phyloP scores from a whole-genome alignment of 106 monocot genomes.

The Alisma plantagoaquatica region DNA sequence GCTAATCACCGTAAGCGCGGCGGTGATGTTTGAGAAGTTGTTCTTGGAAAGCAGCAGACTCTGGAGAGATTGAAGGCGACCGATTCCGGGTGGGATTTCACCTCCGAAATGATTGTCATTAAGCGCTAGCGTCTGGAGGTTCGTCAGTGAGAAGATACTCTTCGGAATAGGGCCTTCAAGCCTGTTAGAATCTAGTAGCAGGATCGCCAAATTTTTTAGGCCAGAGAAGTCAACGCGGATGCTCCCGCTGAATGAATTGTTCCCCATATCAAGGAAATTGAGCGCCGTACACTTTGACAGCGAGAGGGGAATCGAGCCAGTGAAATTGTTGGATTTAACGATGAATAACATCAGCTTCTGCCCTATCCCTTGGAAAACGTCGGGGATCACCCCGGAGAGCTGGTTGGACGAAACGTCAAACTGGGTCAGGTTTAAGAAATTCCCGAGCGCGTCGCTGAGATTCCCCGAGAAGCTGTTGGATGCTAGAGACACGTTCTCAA shows the following conservation, averaged over 20 bases:
- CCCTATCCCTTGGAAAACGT: slow-evolving; percentile 46
- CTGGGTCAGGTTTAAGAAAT: slow-evolving; percentile 24
- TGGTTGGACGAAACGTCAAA: slow-evolving; percentile 37
- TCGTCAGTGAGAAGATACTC: slow-evolving; percentile 27
- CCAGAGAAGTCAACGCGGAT: slow-evolving; percentile 44
- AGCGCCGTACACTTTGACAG: slow-evolving; percentile 23
- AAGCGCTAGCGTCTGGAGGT: slow-evolving; percentile 42
- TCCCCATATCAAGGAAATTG: slow-evolving; percentile 32
- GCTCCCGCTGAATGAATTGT: slow-evolving; percentile 43
- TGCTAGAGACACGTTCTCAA: slow-evolving; percentile 37
- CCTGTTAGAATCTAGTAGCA: slow-evolving; percentile 53
- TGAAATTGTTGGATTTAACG: slow-evolving; percentile 39
- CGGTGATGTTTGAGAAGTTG: slow-evolving; percentile 37
- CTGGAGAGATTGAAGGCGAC: slow-evolving; percentile 36
- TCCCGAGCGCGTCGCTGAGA: slow-evolving; percentile 22
- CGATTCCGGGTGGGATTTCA: slow-evolving; percentile 31
- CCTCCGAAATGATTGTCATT: slow-evolving; percentile 47
- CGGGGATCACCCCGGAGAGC: slow-evolving; percentile 40
- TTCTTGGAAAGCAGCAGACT: slow-evolving; percentile 63
- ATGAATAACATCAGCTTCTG: slow-evolving; percentile 28
- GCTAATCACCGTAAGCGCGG: slow-evolving; percentile 28
- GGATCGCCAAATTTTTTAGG: slow-evolving; percentile 22
- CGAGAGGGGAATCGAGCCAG: slow-evolving; percentile 38
- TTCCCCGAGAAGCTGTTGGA: slow-evolving; percentile 33
- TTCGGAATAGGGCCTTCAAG: slow-evolving; percentile 36